These are phyloP conservation scores for Sporothrix globosa DNA, from an alignment of 2,329 filamentous ascomycete species.

Conservation along the genomic window DNA sequence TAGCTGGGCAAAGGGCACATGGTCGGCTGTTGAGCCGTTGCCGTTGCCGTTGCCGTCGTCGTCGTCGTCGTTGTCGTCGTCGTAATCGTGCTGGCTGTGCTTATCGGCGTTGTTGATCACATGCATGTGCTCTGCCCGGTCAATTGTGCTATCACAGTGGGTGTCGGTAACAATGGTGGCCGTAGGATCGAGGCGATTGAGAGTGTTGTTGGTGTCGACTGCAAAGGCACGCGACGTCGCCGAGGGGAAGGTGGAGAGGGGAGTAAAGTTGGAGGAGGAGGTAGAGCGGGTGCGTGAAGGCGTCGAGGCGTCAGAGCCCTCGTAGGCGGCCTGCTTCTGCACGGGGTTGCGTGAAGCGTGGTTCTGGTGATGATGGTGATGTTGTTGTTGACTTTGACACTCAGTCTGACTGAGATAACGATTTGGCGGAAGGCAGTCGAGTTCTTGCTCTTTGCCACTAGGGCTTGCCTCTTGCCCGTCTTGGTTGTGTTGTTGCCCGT, in stretches of 20 bases:
- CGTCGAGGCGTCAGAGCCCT: slow-evolving; percentile 31
- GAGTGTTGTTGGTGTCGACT: background rate
- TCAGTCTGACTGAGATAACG: background rate
- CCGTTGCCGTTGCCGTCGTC: background rate
- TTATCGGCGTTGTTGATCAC: slow-evolving; percentile 2
- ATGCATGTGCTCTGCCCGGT: slow-evolving; percentile 5
- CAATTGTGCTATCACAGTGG: background rate
- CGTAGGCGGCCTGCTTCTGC: background rate
- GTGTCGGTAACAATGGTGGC: background rate
- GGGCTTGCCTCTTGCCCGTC: background rate
- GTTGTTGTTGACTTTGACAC: background rate
- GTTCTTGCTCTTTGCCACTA: background rate
- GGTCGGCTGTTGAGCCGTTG: background rate
- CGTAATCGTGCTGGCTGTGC: background rate
- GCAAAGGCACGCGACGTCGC: slow-evolving; percentile 26
- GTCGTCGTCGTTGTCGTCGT: background rate
- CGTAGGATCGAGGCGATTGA: background rate
- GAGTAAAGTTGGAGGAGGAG: slow-evolving; percentile 30
- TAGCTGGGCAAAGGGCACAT: slow-evolving; percentile 25
- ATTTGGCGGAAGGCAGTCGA: slow-evolving; percentile 16
- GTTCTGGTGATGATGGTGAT: background rate
- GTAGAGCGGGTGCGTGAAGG: slow-evolving; percentile 29
- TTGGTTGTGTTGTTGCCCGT: slow-evolving; percentile 18
- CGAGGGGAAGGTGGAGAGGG: slow-evolving; percentile 32
- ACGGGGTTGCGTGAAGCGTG: slow-evolving; percentile 1